phyloP scores from a whole-genome alignment of 306 rosid species.

The Glycine latifolia region DNA sequence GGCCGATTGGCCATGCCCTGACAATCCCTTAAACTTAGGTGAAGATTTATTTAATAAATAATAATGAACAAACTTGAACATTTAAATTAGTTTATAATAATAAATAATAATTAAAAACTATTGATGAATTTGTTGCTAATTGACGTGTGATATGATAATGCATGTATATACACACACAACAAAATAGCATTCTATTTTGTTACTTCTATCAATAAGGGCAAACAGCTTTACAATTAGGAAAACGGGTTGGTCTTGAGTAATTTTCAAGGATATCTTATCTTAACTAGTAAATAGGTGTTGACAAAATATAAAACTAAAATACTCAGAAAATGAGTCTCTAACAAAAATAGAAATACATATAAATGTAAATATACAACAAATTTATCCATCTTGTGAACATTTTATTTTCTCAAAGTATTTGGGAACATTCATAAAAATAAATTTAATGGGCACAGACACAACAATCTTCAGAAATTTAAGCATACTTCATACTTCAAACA shows the following conservation, averaged over 20 bases:
- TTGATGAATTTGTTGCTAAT: neutral
- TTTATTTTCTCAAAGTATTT: neutral
- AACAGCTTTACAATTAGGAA: constrained; percentile 6
- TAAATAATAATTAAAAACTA: neutral
- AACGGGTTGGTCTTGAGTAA: constrained; percentile 20
- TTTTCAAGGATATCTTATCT: constrained; percentile 11
- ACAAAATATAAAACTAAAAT: neutral
- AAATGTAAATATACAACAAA: neutral
- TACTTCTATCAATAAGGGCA: neutral
- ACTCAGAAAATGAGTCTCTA: neutral
- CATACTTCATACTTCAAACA: neutral
- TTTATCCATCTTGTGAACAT: neutral
- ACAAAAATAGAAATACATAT: neutral
- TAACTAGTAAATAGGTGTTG: neutral
- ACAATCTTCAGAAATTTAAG: neutral
- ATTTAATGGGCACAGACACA: neutral
- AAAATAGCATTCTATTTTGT: neutral
- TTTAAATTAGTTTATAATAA: too few relatives aligned
- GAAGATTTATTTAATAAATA: neutral
- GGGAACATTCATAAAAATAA: neutral
- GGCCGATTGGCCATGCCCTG: neutral
- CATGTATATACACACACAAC: neutral
- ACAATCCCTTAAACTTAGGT: neutral
- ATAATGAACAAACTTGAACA: neutral
- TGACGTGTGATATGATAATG: neutral